A percentile compares a stretch with the other conserved stretches of the same genome.
Evolutionary conservation across 352 stramenopile species (phyloP).

Genomic region (Pythium brassicae): DNA sequence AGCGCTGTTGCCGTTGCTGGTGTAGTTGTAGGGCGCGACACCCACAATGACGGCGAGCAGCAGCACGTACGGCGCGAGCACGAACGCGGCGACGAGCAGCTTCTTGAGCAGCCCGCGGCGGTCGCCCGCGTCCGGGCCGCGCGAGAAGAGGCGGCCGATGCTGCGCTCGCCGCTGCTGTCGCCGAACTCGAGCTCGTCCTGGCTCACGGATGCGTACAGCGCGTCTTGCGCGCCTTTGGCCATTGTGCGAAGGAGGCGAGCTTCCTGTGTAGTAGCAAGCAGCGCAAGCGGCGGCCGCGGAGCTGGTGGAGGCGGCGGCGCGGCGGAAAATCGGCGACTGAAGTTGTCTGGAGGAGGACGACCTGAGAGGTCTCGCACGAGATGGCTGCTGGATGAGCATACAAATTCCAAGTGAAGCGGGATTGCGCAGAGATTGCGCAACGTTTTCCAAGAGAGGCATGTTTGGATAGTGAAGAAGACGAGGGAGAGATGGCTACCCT

Average conservation of each 20-base stretch:
- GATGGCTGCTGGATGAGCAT: not conserved
- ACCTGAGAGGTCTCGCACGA: too few species aligned
- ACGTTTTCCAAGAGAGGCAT: too few species aligned
- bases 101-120: constrained; percentile 51
- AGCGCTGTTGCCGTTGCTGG: constrained; percentile 4
- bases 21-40: constrained; percentile 5
- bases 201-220: constrained; percentile 63
- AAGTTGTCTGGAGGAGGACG: too few species aligned
- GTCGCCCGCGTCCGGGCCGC: constrained; percentile 36
- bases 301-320: not conserved
- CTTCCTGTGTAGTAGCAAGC: too few species aligned
- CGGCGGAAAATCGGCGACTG: too few species aligned
- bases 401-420: not conserved
- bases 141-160: constrained; percentile 32
- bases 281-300: too few species aligned
- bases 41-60: constrained; percentile 51
- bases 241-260: not conserved
- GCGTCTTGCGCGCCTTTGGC: constrained; percentile 19
- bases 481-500: too few species aligned
- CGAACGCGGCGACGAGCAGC: constrained; percentile 38
- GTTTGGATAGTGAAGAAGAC: too few species aligned
- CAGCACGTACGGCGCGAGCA: constrained; percentile 62
- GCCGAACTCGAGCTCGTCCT: constrained; percentile 62
- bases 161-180: constrained; percentile 26
- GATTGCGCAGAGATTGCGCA: not conserved